Base-by-base conservation (phyloP, 352 stramenopile species). In the Elongisporangium undulatum region DNA sequence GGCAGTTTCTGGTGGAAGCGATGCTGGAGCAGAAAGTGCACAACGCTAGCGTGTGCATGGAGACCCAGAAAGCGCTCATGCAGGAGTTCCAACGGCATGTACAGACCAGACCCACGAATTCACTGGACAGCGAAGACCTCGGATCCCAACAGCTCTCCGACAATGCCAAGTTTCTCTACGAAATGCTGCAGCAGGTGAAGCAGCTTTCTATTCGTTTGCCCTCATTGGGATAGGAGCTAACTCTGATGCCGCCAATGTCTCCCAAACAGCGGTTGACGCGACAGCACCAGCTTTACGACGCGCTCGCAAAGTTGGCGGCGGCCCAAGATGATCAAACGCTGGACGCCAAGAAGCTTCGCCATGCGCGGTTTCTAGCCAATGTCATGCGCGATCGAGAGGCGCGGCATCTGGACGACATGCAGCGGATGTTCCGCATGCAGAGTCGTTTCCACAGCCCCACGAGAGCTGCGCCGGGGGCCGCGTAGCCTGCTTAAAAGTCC, bases 161-260 rank as follows among this genome's bases (percentile, higher is more conserved):
- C 38, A 83, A 85, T 22, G 57, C 41, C 9, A 59, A 54, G 13
- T 88, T 79, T 62, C 59, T 92, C 3, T 61, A 77, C 21, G 75
- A 81, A 20, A 86, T 92, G 78, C 63, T 79, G 2, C 62, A 87
- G 19, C 79, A 92, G 78, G 82, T 90, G 65, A 24, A 26, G n/a
- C 19, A 23, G n/a, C n/a, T 34, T 5, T 41, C 8, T 16, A 17
- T 62, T 45, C 34, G 38, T 51, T 9, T 24, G 24, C 4, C 13
- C 22, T 5, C 4, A n/a, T n/a, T n/a, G n/a, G n/a, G n/a, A n/a
- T n/a, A n/a, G n/a, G n/a, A n/a, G n/a, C n/a, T n/a, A n/a, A n/a
- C n/a, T n/a, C n/a, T n/a, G n/a, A 10, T 9, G 19, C 57, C 53
- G 1, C 16, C 17, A 59, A 12, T 45, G 1, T 66, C 1, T 13